Evolutionary conservation across 2,329 filamentous ascomycete genomes (phyloP), one percentile per base, ranked within the genome.

Genomic region (Monosporascus sp.): DNA sequence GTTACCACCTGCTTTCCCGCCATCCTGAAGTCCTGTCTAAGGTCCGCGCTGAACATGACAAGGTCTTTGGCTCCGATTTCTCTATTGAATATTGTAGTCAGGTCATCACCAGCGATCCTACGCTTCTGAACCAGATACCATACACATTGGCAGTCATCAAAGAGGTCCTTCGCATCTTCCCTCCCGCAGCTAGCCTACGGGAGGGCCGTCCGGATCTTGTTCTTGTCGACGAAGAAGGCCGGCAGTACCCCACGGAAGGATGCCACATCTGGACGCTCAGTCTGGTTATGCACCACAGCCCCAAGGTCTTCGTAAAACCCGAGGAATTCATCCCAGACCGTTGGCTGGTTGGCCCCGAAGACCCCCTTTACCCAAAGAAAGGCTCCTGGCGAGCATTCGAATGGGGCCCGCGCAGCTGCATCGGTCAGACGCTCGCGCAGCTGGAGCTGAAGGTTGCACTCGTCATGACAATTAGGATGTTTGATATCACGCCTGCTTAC

Each of bases 121-220:
- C 60, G 2, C 57, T 65, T 3, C 48, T 75, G 5, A 67, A 72
- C 14, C 56, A 61, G 24, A 59, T 73, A 5, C 65, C 65, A 5
- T 65, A 68, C 37, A 65, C 73, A 1, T 56, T 68, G 24, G 68
- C 68, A 17, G 61, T 71, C 2, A 67, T 74, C 46, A 68, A 66
- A 35, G 72, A 75, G 53, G 62, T 64, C 4, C 58, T 74, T 5
- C 64, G 72, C 3, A 41, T 73, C 6, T 80, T 75, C 56, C 76
- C 77, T 0, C 73, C 78, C 1, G 75, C 58, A 65, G 70, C 68
- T 31, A 72, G 70, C 6, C 65, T 74, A 24, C 71, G 75, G 14
- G 50, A 50, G 0, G 70, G 68, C 15, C 50, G 54, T 14, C 49
- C 46, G 1, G 67, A 67, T 17, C 60, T 68, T 55, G 67, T 68